Conservation (phyloP, 805 yeast genomes). For the Torulaspora maleeae region DNA sequence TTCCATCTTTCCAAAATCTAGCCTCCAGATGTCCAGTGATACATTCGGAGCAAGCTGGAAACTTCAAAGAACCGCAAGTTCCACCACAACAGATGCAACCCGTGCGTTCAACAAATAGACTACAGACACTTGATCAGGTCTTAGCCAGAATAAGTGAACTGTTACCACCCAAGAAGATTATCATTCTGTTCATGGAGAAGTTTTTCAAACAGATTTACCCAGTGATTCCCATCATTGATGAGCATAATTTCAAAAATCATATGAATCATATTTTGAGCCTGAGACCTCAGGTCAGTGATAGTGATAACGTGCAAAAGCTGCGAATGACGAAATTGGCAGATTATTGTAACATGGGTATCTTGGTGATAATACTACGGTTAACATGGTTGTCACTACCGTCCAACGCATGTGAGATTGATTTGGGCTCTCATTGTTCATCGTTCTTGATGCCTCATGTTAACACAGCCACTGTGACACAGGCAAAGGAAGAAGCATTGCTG, state of each 20-base stretch:
- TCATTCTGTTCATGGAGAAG: constrained; percentile 54
- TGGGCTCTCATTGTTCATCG: constrained; percentile 23
- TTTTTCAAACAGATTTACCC: constrained; percentile 59
- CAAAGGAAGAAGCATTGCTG: constrained; percentile 30
- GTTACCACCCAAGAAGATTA: constrained; percentile 51
- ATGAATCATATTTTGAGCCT: constrained; percentile 25
- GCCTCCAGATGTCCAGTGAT: constrained; percentile 31
- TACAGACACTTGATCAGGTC: constrained; percentile 22
- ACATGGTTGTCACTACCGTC: constrained; percentile 53
- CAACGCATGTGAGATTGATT: constrained; percentile 35
- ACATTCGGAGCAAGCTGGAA: constrained; percentile 14
- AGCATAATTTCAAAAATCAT: constrained; percentile 37
- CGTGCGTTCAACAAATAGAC: not conserved
- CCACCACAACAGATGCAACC: constrained; percentile 3
- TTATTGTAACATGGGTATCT: constrained; percentile 46
- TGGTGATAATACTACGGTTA: constrained; percentile 48
- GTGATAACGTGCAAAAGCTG: constrained; percentile 24
- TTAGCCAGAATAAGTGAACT: constrained; percentile 35
- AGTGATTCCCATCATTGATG: constrained; percentile 64
- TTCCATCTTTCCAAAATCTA: constrained; percentile 28
- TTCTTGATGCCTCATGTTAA: constrained; percentile 19
- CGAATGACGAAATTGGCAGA: constrained; percentile 34
- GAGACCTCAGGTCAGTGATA: constrained; percentile 8
- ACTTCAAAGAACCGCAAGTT: constrained; percentile 5
- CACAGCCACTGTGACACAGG: constrained; percentile 24